phyloP scores from a whole-genome alignment of 345 rosid species.

The Carallia pectinifolia region DNA sequence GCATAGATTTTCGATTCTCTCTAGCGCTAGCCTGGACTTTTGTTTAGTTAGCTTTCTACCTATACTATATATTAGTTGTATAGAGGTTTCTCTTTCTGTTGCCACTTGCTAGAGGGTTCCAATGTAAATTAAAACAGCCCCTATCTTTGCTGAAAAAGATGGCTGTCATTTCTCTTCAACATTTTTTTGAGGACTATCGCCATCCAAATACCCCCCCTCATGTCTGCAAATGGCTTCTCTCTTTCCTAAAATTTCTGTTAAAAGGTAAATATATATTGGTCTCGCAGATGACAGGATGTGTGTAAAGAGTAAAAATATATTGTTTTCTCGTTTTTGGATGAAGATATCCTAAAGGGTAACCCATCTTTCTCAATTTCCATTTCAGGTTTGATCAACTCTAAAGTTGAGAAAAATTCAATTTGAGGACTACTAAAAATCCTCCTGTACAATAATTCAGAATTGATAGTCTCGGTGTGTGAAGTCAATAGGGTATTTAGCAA shows the following conservation, averaged over 20 bases:
- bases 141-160: slow-evolving; percentile 30
- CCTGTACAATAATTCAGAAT: no score
- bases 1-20: slow-evolving; percentile 14
- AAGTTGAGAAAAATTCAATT: no score
- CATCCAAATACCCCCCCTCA: slow-evolving; percentile 11
- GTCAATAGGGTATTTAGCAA: no score
- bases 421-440: no score
- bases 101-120: not conserved
- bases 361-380: no score
- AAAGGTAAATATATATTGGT: slow-evolving; percentile 17
- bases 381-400: no score
- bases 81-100: slow-evolving; percentile 9
- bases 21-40: slow-evolving; percentile 13
- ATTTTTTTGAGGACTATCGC: slow-evolving; percentile 36
- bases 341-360: no score
- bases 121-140: not conserved
- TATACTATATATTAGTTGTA: not conserved
- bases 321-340: not conserved
- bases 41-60: slow-evolving; percentile 14
- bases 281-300: slow-evolving; percentile 21
- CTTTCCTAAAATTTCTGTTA: slow-evolving; percentile 21
- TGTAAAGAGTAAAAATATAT: slow-evolving; percentile 1
- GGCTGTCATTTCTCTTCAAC: slow-evolving; percentile 21
- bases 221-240: slow-evolving; percentile 15
- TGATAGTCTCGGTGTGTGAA: no score